Evolutionary conservation across 75 land plant genomes (phyloP).

Genomic region (Pinus taeda): DNA sequence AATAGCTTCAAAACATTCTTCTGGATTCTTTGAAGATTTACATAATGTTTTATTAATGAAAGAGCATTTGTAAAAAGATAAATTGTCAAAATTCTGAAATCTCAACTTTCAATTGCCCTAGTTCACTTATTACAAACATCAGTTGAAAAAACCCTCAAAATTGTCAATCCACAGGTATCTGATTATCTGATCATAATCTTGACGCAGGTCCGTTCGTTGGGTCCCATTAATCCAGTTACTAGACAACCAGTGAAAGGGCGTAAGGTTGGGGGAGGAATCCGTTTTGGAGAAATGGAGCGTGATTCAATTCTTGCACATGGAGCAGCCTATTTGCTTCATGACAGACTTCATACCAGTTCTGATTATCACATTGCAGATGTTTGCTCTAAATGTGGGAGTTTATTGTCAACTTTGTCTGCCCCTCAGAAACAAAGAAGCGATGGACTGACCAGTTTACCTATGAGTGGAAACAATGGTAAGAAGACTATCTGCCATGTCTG

Average conservation of each 20-base stretch:
- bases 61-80: no score
- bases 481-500: slow-evolving; percentile 69
- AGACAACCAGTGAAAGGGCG: slow-evolving; percentile 96
- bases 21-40: no score
- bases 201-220: slow-evolving; percentile 88
- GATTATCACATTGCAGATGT: slow-evolving; percentile 95
- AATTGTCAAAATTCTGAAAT: no score
- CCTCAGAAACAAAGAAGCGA: slow-evolving; percentile 36
- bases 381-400: slow-evolving; percentile 83
- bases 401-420: slow-evolving; percentile 54
- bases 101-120: neutral
- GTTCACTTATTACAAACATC: neutral
- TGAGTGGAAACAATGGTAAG: slow-evolving; percentile 27
- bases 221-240: slow-evolving; percentile 81
- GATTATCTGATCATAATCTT: neutral
- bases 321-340: slow-evolving; percentile 92
- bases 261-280: slow-evolving; percentile 91
- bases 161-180: neutral
- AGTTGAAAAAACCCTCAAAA: neutral
- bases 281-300: slow-evolving; percentile 99
- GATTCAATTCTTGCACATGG: slow-evolving; percentile 98
- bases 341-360: slow-evolving; percentile 93
- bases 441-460: slow-evolving; percentile 32
- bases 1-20: no score
- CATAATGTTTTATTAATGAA: no score